These are phyloP conservation scores for Vigna radiata DNA, from an alignment of 306 rosid genomes.

Conservation along the genomic window DNA sequence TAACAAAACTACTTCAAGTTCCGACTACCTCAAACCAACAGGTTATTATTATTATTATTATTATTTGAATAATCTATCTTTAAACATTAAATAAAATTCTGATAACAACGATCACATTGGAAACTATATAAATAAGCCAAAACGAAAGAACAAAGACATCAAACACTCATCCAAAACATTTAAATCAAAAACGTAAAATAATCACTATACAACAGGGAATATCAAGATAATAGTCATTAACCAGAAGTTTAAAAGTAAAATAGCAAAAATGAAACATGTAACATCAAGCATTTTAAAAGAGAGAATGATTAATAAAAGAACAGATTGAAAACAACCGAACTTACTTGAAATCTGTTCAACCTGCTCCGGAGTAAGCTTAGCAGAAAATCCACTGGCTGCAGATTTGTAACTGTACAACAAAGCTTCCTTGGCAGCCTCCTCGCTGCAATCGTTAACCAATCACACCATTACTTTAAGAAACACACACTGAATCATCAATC, in stretches of 20 bases:
- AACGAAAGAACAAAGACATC: not conserved
- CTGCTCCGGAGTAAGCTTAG: slow-evolving; percentile 72
- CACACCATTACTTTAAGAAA: not conserved
- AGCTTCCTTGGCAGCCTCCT: slow-evolving; percentile 92
- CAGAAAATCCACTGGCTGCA: slow-evolving; percentile 94
- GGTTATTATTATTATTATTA: not conserved
- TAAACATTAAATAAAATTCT: slow-evolving; percentile 6
- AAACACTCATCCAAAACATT: not conserved
- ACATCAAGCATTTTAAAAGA: not conserved
- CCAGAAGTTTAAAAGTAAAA: not conserved
- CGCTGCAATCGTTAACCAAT: slow-evolving; percentile 51
- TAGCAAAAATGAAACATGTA: not conserved
- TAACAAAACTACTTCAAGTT: not conserved
- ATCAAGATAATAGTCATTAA: not conserved
- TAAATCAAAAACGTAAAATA: not conserved
- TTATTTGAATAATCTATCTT: not conserved
- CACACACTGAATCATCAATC: not conserved
- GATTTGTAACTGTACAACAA: slow-evolving; percentile 85
- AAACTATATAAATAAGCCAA: not conserved
- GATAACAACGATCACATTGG: not conserved
- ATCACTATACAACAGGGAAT: not conserved
- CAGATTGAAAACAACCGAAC: slow-evolving; percentile 31
- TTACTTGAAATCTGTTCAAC: slow-evolving; percentile 58
- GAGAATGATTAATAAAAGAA: not conserved
- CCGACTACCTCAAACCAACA: not conserved